phyloP scores from a whole-genome alignment of 1,284 basidiomycete species.

The Neonothopanus nambi region DNA sequence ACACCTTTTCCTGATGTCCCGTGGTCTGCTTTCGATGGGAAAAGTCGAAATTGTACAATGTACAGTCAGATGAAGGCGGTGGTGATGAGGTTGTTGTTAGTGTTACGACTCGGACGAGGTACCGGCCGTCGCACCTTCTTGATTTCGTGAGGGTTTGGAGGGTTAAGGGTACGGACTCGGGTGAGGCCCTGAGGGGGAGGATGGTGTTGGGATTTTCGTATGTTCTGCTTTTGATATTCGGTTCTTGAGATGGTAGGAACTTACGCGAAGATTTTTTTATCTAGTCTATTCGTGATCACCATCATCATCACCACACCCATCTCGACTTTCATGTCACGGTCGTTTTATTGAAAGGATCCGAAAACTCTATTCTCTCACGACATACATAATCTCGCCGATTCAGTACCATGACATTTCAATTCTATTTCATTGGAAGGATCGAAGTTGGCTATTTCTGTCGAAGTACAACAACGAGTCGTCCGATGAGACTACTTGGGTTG shows the following conservation, averaged over 20 bases:
- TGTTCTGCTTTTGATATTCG: no score
- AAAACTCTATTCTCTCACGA: conserved; percentile 31
- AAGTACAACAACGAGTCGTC: conserved; percentile 29
- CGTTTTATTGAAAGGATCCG: conserved; percentile 29
- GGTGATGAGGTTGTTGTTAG: conserved; percentile 31
- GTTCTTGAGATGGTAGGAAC: no score
- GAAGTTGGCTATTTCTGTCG: conserved; percentile 28
- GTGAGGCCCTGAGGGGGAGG: no score
- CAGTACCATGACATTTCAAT: conserved; percentile 35
- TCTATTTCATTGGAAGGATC: conserved; percentile 25
- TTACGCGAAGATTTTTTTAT: no score
- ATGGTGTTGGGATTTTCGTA: conserved; percentile 46
- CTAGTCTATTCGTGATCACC: conserved; percentile 2
- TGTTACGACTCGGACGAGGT: conserved; percentile 35
- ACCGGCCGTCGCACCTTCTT: conserved; percentile 26
- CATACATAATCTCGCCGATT: conserved; percentile 29
- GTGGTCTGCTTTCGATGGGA: conserved; percentile 34
- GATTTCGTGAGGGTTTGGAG: conserved; percentile 38
- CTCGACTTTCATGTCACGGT: conserved; percentile 34
- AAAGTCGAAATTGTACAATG: conserved; percentile 30
- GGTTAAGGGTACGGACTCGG: conserved; percentile 27
- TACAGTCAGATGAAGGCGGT: conserved; percentile 26
- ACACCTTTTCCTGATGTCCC: conserved; percentile 35
- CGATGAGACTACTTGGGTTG: conserved; percentile 23
- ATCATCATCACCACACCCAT: conserved; percentile 5